A percentile compares a stretch with the other conserved stretches of the same genome.
phyloP scores from a whole-genome alignment of 2,329 filamentous ascomycete genomes.

The Diaporthe sp. region DNA sequence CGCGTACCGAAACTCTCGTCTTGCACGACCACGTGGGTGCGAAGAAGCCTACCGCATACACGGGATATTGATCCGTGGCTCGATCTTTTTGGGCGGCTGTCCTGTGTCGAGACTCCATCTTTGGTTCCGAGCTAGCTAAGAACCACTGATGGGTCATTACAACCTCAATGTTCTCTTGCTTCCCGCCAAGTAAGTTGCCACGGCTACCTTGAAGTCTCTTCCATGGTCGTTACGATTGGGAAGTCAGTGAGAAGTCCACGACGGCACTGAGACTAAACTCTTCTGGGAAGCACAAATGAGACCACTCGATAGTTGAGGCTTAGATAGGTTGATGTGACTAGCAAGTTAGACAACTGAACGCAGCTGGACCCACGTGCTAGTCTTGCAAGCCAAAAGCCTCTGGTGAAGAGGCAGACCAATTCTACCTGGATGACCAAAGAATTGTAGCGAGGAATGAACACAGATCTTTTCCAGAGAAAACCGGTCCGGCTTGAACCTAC shows the following conservation, averaged over 20 bases:
- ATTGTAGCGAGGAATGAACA: accelerated
- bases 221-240: neutral
- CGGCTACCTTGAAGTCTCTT: neutral
- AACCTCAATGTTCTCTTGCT: neutral
- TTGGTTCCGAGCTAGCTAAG: neutral
- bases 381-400: neutral
- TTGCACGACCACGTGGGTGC: neutral
- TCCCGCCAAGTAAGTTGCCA: neutral
- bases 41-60: neutral
- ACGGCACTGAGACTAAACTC: neutral
- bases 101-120: neutral
- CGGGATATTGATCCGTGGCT: neutral
- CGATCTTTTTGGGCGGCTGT: neutral
- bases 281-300: neutral
- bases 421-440: neutral
- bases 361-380: neutral
- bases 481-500: neutral
- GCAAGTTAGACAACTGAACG: too few relatives aligned
- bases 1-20: neutral
- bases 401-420: neutral
- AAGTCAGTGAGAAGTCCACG: neutral
- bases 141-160: neutral
- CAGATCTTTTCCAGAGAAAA: neutral
- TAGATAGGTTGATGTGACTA: neutral
- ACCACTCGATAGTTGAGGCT: neutral